These are phyloP conservation scores for Fusarium mexicanum DNA, from an alignment of 2,329 filamentous ascomycete species.

Conservation along the genomic window DNA sequence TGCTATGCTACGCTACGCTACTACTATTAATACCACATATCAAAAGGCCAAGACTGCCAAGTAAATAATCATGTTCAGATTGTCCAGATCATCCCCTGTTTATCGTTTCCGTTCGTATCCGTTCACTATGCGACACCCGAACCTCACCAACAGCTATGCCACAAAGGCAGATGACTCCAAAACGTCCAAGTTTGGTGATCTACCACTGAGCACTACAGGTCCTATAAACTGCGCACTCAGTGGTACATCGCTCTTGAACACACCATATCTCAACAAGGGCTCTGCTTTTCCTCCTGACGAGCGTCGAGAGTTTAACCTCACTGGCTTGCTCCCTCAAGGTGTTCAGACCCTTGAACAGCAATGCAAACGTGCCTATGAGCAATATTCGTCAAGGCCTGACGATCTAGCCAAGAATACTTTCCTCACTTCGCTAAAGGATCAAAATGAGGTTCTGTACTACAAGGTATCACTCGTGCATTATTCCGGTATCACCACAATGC, in stretches of 20 bases:
- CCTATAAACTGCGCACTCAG: constrained; percentile 51
- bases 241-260: constrained; percentile 49
- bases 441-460: constrained; percentile 86
- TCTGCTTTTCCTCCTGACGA: constrained; percentile 79
- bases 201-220: constrained; percentile 50
- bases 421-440: constrained; percentile 83
- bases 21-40: not conserved
- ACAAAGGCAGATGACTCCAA: constrained; percentile 35
- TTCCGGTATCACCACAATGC: constrained; percentile 10
- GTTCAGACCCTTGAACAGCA: constrained; percentile 82
- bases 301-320: constrained; percentile 73
- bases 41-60: not conserved
- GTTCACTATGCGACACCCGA: not conserved
- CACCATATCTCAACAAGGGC: constrained; percentile 76
- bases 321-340: constrained; percentile 76
- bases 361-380: constrained; percentile 79
- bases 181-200: constrained; percentile 43
- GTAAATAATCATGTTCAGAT: constrained; percentile 13
- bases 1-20: not conserved
- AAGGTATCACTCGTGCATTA: constrained; percentile 56
- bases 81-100: not conserved
- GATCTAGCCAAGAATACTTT: constrained; percentile 88
- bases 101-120: not conserved
- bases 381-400: constrained; percentile 72
- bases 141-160: constrained; percentile 5